phyloP scores from a whole-genome alignment of 2,329 filamentous ascomycete genomes.

The Claviceps arundinis region DNA sequence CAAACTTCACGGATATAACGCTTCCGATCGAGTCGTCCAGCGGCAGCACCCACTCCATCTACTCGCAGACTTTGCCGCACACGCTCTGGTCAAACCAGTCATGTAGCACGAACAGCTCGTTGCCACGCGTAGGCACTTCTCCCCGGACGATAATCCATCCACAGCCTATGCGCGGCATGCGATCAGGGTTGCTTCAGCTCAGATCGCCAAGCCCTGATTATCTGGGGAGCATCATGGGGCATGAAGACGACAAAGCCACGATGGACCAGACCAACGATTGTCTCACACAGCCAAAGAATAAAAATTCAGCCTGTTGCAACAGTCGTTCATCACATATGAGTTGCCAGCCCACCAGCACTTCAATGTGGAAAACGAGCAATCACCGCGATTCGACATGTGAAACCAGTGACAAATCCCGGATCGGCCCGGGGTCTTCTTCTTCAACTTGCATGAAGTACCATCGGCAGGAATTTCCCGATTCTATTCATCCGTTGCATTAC shows the following conservation, averaged over 20 bases:
- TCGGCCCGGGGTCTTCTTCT: not conserved
- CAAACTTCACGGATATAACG: not conserved
- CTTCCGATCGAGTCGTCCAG: constrained; percentile 2
- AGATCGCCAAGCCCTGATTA: not conserved
- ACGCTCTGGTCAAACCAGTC: constrained; percentile 5
- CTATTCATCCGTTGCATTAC: not conserved
- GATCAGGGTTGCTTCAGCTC: constrained; percentile 2
- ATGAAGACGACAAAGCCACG: not conserved
- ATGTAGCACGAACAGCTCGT: constrained; percentile 5
- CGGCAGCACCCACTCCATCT: constrained; percentile 4
- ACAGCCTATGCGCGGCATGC: constrained; percentile 10
- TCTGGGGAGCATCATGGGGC: constrained; percentile 1
- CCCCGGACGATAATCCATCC: constrained; percentile 11
- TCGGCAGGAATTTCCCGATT: not conserved
- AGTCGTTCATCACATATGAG: not conserved
- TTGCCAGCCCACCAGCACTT: not conserved
- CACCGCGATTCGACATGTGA: not conserved
- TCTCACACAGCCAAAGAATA: not conserved
- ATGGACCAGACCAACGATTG: not conserved
- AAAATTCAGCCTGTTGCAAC: not conserved
- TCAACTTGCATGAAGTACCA: not conserved
- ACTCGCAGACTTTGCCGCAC: constrained; percentile 1
- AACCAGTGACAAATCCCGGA: not conserved
- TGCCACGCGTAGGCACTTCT: not conserved
- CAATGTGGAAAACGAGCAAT: not conserved